Evolutionary conservation across 495 filamentous ascomycete genomes (phyloP).

Genomic region (Penicillium coprophilum): DNA sequence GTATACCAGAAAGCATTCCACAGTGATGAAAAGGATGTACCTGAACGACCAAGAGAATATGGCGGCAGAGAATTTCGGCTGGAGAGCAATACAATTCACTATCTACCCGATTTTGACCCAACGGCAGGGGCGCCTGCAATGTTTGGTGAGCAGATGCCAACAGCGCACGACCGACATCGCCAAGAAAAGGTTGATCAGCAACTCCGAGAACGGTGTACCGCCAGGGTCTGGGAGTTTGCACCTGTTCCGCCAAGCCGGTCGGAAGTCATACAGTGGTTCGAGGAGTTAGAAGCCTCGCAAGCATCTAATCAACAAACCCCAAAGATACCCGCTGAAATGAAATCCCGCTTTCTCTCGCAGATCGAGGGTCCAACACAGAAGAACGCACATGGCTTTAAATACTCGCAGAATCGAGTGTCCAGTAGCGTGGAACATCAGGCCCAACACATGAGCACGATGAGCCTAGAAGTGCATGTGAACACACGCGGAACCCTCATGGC

Average conservation of each 20-base stretch:
- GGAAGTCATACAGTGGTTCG: conserved; percentile 72
- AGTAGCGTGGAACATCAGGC: conserved; percentile 80
- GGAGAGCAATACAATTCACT: conserved; percentile 70
- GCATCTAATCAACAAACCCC: conserved; percentile 1
- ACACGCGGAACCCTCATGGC: conserved; percentile 76
- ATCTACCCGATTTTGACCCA: conserved; percentile 76
- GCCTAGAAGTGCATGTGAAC: conserved; percentile 92
- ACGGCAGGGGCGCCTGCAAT: conserved; percentile 55
- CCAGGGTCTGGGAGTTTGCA: conserved; percentile 45
- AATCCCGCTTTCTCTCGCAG: conserved; percentile 63
- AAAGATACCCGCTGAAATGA: conserved; percentile 16
- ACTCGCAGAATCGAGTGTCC: conserved; percentile 73
- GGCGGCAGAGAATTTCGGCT: conserved; percentile 85
- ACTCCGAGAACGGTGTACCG: conserved; percentile 40
- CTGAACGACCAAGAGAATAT: conserved; percentile 75
- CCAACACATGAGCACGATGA: conserved; percentile 97
- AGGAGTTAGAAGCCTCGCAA: conserved; percentile 30
- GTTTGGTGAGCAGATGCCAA: conserved; percentile 50
- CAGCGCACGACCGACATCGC: conserved; percentile 46
- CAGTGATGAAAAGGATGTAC: conserved; percentile 82
- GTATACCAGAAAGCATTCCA: conserved; percentile 89
- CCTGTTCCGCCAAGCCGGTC: conserved; percentile 63
- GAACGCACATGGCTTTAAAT: conserved; percentile 81
- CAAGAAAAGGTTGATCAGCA: conserved; percentile 51
- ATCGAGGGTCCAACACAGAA: conserved; percentile 88